Conservation (phyloP, 208 protist genomes). For the Polymyxa betae region DNA sequence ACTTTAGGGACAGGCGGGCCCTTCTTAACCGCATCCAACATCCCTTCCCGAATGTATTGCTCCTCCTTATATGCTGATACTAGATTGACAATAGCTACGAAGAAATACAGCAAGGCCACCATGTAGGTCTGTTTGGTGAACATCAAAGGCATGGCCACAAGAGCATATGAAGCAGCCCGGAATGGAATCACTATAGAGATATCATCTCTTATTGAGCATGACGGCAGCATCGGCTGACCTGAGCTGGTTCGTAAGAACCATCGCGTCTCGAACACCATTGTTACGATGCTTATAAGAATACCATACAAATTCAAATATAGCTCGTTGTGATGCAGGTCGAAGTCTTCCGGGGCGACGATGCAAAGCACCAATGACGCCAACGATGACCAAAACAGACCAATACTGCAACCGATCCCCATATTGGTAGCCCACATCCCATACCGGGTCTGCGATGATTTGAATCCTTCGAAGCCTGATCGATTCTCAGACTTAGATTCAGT, state of each 20-base stretch:
- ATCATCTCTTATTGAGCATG: background rate
- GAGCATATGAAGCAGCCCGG: background rate
- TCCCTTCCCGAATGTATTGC: slow-evolving; percentile 24
- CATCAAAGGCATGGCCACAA: slow-evolving; percentile 55
- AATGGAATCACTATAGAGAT: slow-evolving; percentile 15
- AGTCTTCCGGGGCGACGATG: background rate
- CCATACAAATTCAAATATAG: background rate
- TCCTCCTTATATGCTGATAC: background rate
- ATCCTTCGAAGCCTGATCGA: slow-evolving; percentile 18
- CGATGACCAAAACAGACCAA: background rate
- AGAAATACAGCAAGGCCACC: background rate
- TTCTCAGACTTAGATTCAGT: background rate
- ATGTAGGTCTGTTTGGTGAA: slow-evolving; percentile 59
- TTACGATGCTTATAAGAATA: background rate
- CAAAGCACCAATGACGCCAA: background rate
- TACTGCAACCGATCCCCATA: slow-evolving; percentile 17
- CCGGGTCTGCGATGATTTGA: background rate
- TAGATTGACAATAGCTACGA: background rate
- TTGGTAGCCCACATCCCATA: slow-evolving; percentile 38
- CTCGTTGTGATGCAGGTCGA: background rate
- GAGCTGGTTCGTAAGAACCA: slow-evolving; percentile 15
- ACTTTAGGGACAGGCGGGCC: background rate
- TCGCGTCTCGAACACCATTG: slow-evolving; percentile 10
- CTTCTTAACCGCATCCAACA: background rate
- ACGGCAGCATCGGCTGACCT: background rate